Evolutionary conservation across 1,139 yeast genomes (phyloP), one percentile per base, ranked within the genome.

Genomic region (Saccharomycopsis hybrid): DNA sequence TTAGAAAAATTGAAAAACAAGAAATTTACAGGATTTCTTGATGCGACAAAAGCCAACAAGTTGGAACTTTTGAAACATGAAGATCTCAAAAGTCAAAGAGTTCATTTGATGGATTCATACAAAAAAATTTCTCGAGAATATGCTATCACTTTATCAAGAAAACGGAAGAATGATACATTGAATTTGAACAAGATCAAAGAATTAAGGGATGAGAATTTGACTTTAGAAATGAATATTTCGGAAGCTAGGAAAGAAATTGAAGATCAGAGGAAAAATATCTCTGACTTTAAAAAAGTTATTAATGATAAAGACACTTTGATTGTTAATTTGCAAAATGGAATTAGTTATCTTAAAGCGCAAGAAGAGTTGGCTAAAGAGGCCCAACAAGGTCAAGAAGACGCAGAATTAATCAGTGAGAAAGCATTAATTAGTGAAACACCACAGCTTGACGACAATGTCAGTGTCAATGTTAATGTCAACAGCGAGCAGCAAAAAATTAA

Each of bases 1-100:
- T 69, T 69, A 46, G 56, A 68, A 28, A 31, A 43, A 18, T 33
- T 51, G 8, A 47, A 46, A 25, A 40, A 48, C 18, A n/a, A 31
- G 24, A 45, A 45, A 30, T 48, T 43, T 29, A 33, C 32, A 5
- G 45, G 40, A 9, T 40, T 28, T 35, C 37, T 44, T 4, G 48
- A 48, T 28, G 31, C n/a, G 24, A 48, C 54, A 4, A 45, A 48
- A 28, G 24, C 35, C 9, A 42, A 48, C 33, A 31, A 31, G 8
- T 36, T 50, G 31, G 51, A 33, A 13, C 24, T 30, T 7, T 28
- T 50, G 32, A 50, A 48, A 41, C 44, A 24, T 7, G 49, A 49
- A 24, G 48, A 49, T 42, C 31, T 46, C 11, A 46, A 46, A 28
- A 38, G 28, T 29, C 46, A 45, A 38, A 41, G 48, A 30, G 47